Evolutionary conservation across 306 rosid genomes (phyloP).

Genomic region (Casuarina cunninghamiana): DNA sequence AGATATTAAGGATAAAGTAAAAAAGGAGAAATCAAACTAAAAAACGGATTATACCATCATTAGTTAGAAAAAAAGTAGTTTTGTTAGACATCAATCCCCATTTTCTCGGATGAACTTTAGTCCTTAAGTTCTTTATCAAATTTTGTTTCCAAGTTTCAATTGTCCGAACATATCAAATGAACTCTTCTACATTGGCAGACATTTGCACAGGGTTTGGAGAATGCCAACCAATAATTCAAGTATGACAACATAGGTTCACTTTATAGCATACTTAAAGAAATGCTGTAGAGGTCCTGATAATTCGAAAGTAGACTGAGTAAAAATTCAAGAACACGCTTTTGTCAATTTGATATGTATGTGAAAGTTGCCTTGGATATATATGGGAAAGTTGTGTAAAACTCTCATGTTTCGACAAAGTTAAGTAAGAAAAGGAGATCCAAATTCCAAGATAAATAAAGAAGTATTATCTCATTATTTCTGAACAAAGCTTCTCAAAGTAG

Average conservation of each 20-base stretch:
- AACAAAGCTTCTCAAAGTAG: neutral
- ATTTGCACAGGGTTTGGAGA: conserved; percentile 4
- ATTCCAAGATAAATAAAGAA: neutral
- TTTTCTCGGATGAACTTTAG: neutral
- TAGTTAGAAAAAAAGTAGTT: neutral
- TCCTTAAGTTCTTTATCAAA: neutral
- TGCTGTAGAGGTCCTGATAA: neutral
- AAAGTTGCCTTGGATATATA: neutral
- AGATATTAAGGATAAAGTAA: conserved; percentile 19
- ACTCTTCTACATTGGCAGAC: neutral
- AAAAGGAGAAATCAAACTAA: conserved; percentile 4
- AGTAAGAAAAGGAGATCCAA: neutral
- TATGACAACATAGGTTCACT: neutral
- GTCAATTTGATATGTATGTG: neutral
- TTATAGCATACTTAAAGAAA: conserved; percentile 2
- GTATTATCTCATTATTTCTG: neutral
- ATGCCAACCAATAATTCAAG: neutral
- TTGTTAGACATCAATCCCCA: neutral
- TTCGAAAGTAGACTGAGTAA: neutral
- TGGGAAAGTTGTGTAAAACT: neutral
- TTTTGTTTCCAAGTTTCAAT: neutral
- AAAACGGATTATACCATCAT: neutral
- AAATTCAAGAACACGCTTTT: neutral
- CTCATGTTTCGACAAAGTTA: neutral
- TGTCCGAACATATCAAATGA: neutral